Evolutionary conservation across 208 protist species (phyloP).

Genomic region (Leishmania martiniquensis): DNA sequence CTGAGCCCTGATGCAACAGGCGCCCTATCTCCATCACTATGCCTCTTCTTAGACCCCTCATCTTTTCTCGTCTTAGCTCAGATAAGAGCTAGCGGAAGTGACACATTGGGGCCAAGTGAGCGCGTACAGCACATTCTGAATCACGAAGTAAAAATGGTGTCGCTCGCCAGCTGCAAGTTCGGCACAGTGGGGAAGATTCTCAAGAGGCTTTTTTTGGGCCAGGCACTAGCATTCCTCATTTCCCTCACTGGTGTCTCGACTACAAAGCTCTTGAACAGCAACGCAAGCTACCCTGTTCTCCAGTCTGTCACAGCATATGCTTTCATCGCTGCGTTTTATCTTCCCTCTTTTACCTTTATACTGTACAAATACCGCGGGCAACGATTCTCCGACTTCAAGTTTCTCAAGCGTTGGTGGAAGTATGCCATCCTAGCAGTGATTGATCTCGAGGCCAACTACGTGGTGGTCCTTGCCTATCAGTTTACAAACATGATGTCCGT

Average conservation of each 20-base stretch:
- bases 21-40: no score
- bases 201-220: slow-evolving; percentile 74
- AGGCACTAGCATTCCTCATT: slow-evolving; percentile 83
- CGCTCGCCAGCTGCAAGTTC: slow-evolving; percentile 4
- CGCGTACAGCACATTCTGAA: neutral
- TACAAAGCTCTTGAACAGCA: slow-evolving; percentile 76
- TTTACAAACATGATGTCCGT: slow-evolving; percentile 94
- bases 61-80: neutral
- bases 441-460: slow-evolving; percentile 95
- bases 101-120: neutral
- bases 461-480: slow-evolving; percentile 93
- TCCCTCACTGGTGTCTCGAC: slow-evolving; percentile 88
- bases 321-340: slow-evolving; percentile 75
- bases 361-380: slow-evolving; percentile 36
- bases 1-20: neutral
- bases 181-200: slow-evolving; percentile 31
- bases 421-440: slow-evolving; percentile 90
- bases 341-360: slow-evolving; percentile 57
- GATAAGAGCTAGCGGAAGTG: neutral
- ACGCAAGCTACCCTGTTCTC: slow-evolving; percentile 86
- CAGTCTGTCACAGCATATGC: slow-evolving; percentile 82
- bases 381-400: slow-evolving; percentile 61
- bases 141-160: slow-evolving; percentile 15
- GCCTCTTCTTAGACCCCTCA: neutral
- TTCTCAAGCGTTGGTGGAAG: slow-evolving; percentile 75